These are phyloP conservation scores for Eucommia ulmoides DNA, from an alignment of 257 asterid species.

Conservation along the genomic window DNA sequence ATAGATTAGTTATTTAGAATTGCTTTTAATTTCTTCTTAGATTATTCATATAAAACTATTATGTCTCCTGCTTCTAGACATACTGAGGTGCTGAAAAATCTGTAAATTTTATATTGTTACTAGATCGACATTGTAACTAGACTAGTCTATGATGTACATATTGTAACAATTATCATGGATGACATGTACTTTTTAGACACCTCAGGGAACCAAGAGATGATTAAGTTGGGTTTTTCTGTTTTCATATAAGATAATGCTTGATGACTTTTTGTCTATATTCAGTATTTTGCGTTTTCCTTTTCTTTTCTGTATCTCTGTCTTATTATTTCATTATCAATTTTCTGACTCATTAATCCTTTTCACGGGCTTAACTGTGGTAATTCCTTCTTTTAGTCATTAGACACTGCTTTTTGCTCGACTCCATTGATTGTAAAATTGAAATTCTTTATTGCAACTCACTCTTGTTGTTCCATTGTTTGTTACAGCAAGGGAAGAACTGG, in stretches of 20 bases:
- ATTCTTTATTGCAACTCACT: constrained; percentile 1
- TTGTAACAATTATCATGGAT: too few relatives aligned
- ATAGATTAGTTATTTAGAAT: too few relatives aligned
- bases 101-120: too few relatives aligned
- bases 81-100: too few relatives aligned
- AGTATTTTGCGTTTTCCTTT: background rate
- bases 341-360: background rate
- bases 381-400: background rate
- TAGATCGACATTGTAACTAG: too few relatives aligned
- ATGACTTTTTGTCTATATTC: background rate
- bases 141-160: too few relatives aligned
- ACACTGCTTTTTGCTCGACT: background rate
- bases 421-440: background rate
- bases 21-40: too few relatives aligned
- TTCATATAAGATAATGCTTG: background rate
- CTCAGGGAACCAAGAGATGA: too few relatives aligned
- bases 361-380: background rate
- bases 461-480: constrained; percentile 9
- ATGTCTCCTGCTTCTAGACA: too few relatives aligned
- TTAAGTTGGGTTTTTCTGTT: background rate
- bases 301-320: background rate
- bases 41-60: too few relatives aligned
- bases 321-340: background rate
- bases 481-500: constrained; percentile 77
- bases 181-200: too few relatives aligned